These are phyloP conservation scores for Saitoella complicata DNA, from an alignment of 805 yeast genomes.

Conservation along the genomic window DNA sequence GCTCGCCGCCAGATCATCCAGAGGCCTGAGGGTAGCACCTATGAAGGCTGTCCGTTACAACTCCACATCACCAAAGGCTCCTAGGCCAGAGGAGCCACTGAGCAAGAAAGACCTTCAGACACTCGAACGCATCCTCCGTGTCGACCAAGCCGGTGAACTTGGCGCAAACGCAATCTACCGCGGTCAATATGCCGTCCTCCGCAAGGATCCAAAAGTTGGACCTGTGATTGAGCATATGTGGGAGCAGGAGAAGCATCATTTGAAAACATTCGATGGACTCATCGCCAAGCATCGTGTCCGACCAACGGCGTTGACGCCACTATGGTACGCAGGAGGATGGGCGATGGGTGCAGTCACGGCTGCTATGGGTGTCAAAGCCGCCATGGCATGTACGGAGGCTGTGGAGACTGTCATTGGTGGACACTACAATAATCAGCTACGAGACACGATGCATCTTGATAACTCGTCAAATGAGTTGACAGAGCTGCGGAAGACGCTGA, in stretches of 20 bases:
- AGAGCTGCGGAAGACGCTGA: slow-evolving; percentile 46
- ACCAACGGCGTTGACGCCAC: slow-evolving; percentile 80
- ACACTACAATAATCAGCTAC: slow-evolving; percentile 80
- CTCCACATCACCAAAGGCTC: too few species aligned
- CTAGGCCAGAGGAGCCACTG: background rate
- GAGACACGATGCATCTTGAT: slow-evolving; percentile 35
- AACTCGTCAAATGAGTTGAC: slow-evolving; percentile 4
- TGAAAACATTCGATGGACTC: slow-evolving; percentile 61
- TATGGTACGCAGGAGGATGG: slow-evolving; percentile 86
- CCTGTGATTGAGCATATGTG: slow-evolving; percentile 87
- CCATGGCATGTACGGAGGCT: slow-evolving; percentile 99
- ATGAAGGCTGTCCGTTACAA: too few species aligned
- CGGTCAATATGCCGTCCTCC: slow-evolving; percentile 71
- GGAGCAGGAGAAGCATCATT: slow-evolving; percentile 93
- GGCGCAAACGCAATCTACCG: slow-evolving; percentile 89
- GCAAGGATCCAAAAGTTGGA: slow-evolving; percentile 54
- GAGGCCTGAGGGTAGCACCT: too few species aligned
- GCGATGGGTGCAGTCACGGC: slow-evolving; percentile 81
- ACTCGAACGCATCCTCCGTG: slow-evolving; percentile 36
- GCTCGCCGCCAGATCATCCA: too few species aligned
- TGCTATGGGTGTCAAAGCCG: slow-evolving; percentile 76
- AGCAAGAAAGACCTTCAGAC: background rate
- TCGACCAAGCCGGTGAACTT: slow-evolving; percentile 95
- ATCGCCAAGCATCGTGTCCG: slow-evolving; percentile 69
- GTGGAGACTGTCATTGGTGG: slow-evolving; percentile 97